Evolutionary conservation across 441 rosid species (phyloP), one percentile per base, ranked within the genome.

Genomic region (Theobroma grandiflorum): DNA sequence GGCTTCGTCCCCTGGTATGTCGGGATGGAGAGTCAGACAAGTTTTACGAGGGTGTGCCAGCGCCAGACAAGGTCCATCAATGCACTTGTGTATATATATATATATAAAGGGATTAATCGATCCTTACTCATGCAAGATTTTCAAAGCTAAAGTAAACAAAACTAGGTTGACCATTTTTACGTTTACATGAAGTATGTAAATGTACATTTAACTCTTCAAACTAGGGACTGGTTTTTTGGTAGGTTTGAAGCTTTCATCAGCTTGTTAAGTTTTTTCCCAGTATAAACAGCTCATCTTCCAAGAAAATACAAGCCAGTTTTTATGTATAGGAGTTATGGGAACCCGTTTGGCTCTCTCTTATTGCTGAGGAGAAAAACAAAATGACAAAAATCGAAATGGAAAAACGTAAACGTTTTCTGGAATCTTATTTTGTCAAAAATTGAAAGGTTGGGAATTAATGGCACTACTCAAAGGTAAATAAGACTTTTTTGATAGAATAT

Each of bases 71-170:
- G 73, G 3, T 63, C 11, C 11, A 3, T 43, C 68, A 63, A 63
- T 31, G 31, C 2, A 55, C 0, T 8, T 1, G 0, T 4, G 4
- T 57, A n/a, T 35, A 55, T 37, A 62, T 16, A 7, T 33, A 6
- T 15, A 14, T 18, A 64, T 15, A 66, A 2, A 15, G 8, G 9
- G 7, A 16, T 26, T 26, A 4, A n/a, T 9, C 8, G 16, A 26
- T 67, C 20, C 2, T 9, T 8, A 66, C 5, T 66, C 14, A 38
- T 66, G 18, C 67, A 66, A n/a, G 14, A 42, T 18, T 40, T 66
- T 66, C 71, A 40, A 26, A 49, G 6, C 55, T 70, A 62, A 63
- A 63, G 43, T 35, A 63, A 63, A 35, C n/a, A 63, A 63, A 63
- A 35, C 6, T 5, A 35, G 43, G 43, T 35, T 15, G 35, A 26